phyloP scores from a whole-genome alignment of 345 rosid genomes.

The Hirschfeldia incana region DNA sequence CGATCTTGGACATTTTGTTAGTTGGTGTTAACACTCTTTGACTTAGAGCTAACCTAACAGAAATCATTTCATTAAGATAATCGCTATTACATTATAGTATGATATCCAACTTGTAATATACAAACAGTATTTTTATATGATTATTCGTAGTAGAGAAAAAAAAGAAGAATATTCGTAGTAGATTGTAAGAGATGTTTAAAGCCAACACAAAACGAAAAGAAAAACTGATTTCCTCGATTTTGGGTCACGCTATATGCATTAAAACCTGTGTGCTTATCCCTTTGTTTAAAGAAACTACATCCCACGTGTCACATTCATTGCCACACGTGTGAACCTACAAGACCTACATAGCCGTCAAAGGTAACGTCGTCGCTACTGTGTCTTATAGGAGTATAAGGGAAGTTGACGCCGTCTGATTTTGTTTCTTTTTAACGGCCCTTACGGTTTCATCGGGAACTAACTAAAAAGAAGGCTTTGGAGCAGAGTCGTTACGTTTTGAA shows the following conservation, averaged over 20 bases:
- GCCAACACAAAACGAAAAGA: neutral
- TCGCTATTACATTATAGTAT: neutral
- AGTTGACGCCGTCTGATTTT: constrained; percentile 21
- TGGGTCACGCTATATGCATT: constrained; percentile 17
- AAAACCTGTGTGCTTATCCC: constrained; percentile 40
- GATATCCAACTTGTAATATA: neutral
- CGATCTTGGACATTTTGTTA: neutral
- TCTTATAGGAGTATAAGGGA: neutral
- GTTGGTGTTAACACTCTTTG: neutral
- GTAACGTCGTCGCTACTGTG: constrained; percentile 25
- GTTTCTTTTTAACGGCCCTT: constrained; percentile 25
- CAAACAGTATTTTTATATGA: neutral
- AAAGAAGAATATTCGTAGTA: neutral
- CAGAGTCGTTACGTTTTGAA: constrained; percentile 38
- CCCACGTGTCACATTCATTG: constrained; percentile 32
- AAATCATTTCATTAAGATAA: neutral
- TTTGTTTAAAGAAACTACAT: neutral
- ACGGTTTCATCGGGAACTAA: constrained; percentile 36
- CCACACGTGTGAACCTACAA: constrained; percentile 35
- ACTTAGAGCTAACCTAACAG: neutral
- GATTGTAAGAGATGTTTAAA: neutral
- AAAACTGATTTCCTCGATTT: constrained; percentile 12
- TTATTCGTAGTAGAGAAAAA: too few species aligned
- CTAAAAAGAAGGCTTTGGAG: neutral
- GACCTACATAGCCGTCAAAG: constrained; percentile 12